These are phyloP conservation scores for Periglandula ipomoeae DNA, from an alignment of 2,329 filamentous ascomycete species.

Conservation along the genomic window DNA sequence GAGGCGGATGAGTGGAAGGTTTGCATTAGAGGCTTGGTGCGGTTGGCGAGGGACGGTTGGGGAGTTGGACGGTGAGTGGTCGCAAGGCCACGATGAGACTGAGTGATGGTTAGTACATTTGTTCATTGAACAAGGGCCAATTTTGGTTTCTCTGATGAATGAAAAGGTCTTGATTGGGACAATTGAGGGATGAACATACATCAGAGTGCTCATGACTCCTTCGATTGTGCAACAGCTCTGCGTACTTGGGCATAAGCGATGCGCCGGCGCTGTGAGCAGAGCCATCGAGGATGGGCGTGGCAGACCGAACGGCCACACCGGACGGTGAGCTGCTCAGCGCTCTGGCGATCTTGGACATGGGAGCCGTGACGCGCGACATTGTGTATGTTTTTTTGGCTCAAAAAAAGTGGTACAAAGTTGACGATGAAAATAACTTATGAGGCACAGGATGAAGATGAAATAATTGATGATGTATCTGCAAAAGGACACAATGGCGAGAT, in stretches of 20 bases:
- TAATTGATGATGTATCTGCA: no score
- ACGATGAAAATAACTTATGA: neutral
- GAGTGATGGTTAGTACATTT: slow-evolving; percentile 9
- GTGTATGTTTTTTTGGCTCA: neutral
- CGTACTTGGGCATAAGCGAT: slow-evolving; percentile 37
- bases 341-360: slow-evolving; percentile 39
- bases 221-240: slow-evolving; percentile 32
- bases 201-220: slow-evolving; percentile 27
- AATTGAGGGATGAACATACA: slow-evolving; percentile 22
- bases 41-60: slow-evolving; percentile 33
- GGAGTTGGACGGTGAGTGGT: slow-evolving; percentile 40
- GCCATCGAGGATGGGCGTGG: slow-evolving; percentile 24
- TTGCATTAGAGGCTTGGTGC: slow-evolving; percentile 52
- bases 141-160: no score
- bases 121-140: no score
- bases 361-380: slow-evolving; percentile 43
- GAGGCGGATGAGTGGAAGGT: slow-evolving; percentile 45
- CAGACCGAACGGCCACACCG: slow-evolving; percentile 19
- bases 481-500: no score
- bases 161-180: neutral
- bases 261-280: slow-evolving; percentile 27
- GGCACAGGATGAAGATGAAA: neutral
- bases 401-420: no score
- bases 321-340: slow-evolving; percentile 34
- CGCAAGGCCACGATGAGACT: slow-evolving; percentile 32